These are phyloP conservation scores for Ormosia semicastrata DNA, from an alignment of 306 rosid genomes.

Conservation along the genomic window DNA sequence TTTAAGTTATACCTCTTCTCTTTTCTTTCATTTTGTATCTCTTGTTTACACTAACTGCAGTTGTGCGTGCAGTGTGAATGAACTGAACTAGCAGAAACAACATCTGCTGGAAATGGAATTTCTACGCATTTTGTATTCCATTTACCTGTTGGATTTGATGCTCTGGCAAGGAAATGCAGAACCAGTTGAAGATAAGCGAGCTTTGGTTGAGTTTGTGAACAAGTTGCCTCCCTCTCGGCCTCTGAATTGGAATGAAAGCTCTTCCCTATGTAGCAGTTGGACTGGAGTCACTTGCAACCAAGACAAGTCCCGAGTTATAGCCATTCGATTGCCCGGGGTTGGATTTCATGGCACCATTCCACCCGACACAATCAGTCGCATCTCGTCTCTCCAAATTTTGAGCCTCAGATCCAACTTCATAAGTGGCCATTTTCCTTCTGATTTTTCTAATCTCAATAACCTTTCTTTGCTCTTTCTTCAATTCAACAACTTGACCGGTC, in stretches of 20 bases:
- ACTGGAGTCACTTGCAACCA: slow-evolving; percentile 78
- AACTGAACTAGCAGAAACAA: slow-evolving; percentile 40
- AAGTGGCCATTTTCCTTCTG: slow-evolving; percentile 67
- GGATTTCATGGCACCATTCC: slow-evolving; percentile 87
- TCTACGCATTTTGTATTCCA: slow-evolving; percentile 30
- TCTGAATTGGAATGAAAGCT: slow-evolving; percentile 67
- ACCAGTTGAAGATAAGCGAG: slow-evolving; percentile 71
- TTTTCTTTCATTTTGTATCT: background rate
- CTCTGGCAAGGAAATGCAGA: slow-evolving; percentile 53
- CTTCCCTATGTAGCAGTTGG: slow-evolving; percentile 65
- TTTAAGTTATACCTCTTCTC: background rate
- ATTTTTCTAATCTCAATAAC: slow-evolving; percentile 66
- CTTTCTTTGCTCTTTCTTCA: slow-evolving; percentile 79
- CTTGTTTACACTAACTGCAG: slow-evolving; percentile 15
- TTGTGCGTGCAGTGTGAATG: slow-evolving; percentile 26
- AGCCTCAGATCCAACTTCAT: slow-evolving; percentile 88
- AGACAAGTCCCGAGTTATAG: slow-evolving; percentile 55
- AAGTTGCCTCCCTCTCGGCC: slow-evolving; percentile 72
- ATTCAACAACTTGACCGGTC: slow-evolving; percentile 76
- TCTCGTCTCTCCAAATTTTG: slow-evolving; percentile 59
- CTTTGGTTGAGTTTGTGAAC: slow-evolving; percentile 64
- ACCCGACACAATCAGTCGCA: slow-evolving; percentile 61
- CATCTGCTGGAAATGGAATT: slow-evolving; percentile 46
- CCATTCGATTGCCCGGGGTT: slow-evolving; percentile 81
- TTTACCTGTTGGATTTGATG: slow-evolving; percentile 49